Evolutionary conservation across 1,284 basidiomycete species (phyloP).

Genomic region (Trametes sp.): DNA sequence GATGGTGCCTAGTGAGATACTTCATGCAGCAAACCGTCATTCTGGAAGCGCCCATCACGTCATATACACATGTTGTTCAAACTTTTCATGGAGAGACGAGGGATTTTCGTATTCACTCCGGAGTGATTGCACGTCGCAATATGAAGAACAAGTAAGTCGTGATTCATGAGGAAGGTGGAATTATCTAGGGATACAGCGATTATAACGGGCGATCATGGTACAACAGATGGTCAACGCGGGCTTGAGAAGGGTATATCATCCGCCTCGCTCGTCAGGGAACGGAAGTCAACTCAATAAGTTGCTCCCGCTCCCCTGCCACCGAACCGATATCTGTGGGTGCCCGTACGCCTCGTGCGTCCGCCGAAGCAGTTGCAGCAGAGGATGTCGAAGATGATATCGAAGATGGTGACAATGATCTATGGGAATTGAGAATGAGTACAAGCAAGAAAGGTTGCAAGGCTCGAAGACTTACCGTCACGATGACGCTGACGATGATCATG

Average conservation of each 20-base stretch:
- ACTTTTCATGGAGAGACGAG: too few relatives aligned
- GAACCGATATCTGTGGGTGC: conserved; percentile 38
- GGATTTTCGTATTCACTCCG: too few relatives aligned
- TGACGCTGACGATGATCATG: conserved; percentile 63
- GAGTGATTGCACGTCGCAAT: too few relatives aligned
- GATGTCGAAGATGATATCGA: conserved; percentile 65
- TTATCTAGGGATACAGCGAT: conserved; percentile 3
- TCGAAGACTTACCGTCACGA: conserved; percentile 56
- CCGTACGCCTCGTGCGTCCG: conserved; percentile 46
- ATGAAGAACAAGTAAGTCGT: background rate
- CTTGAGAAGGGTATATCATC: conserved; percentile 1
- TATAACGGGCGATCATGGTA: background rate
- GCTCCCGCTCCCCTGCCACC: conserved; percentile 29
- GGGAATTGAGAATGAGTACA: background rate
- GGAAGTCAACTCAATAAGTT: conserved; percentile 9
- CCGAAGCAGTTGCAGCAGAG: conserved; percentile 65
- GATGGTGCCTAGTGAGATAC: too few relatives aligned
- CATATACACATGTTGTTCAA: too few relatives aligned
- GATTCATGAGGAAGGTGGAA: background rate
- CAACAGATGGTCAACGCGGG: background rate
- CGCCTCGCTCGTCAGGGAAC: background rate
- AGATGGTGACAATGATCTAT: conserved; percentile 68
- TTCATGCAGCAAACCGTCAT: too few relatives aligned
- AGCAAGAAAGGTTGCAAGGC: background rate
- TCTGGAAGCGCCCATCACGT: too few relatives aligned